Evolutionary conservation across 108 stramenopile genomes (phyloP), one percentile per base, ranked within the genome.

Genomic region (Nitzschia inconspicua): DNA sequence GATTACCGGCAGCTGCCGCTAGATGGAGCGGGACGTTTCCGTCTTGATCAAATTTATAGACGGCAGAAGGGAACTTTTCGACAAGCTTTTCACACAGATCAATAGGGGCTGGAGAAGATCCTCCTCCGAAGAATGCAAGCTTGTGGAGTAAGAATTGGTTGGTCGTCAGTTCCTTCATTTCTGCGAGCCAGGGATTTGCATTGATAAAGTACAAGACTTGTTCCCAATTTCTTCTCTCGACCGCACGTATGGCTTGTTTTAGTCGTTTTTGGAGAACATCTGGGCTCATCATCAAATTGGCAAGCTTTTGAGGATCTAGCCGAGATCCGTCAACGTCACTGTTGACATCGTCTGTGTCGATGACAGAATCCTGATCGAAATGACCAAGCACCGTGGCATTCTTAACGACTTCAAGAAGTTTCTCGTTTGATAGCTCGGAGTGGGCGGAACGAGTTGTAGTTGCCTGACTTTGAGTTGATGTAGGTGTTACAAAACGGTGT

Each of bases 11-110:
- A 22, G 82, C 83, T 26, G 84, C 75, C 24, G 88, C 88, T 68
- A 89, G 78, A 52, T 93, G 92, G 26, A 93, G 79, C 18, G 92
- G 92, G 19, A 93, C 70, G 66, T 93, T 89, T 36, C 92, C 92
- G 52, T 82, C 86, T 19, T 78, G 51, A 56, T 93, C 92, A 35
- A 93, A 85, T 61, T 86, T 93, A 53, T 85, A 71, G 3, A 88
- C 84, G 29, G 85, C 82, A 30, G 78, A 57, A 23, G 91, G 79
- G 51, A 75, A 84, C 65, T 78, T 73, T 7, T 71, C 67, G 25
- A 93, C 57, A 31, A 93, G 53, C 29, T 65, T 70, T 43, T 48
- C 56, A 32, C 80, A 76, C 25, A 93, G 47, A 43, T 86, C 44
- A 9, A 66, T 51, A 5, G 88, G 86, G 14, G 79, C 78, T n/a